Evolutionary conservation across 2,329 filamentous ascomycete genomes (phyloP).

Genomic region (Orbilia oligospora): DNA sequence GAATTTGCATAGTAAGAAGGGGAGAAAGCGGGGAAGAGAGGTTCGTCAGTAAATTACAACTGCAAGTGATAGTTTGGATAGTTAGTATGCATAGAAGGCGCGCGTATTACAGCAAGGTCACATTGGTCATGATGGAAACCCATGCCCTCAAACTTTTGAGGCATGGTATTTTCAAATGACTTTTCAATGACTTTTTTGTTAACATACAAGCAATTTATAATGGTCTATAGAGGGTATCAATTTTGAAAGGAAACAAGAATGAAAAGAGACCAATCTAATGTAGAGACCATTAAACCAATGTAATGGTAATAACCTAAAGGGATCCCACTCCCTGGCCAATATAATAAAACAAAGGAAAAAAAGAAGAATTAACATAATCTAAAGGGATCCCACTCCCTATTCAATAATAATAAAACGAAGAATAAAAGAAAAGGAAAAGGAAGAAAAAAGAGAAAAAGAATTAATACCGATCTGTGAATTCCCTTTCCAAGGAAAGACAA

Average conservation of each 20-base stretch:
- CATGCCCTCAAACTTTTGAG: slow-evolving; percentile 7
- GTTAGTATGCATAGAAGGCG: neutral
- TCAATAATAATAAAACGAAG: neutral
- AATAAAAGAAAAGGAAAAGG: slow-evolving; percentile 16
- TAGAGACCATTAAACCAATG: neutral
- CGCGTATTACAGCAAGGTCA: neutral
- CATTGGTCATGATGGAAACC: slow-evolving; percentile 4
- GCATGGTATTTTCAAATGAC: slow-evolving; percentile 22
- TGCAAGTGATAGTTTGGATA: neutral
- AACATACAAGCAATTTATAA: neutral
- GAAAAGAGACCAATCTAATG: neutral
- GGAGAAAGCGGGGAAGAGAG: neutral
- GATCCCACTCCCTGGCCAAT: neutral
- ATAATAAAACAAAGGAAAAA: neutral
- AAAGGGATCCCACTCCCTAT: slow-evolving; percentile 6
- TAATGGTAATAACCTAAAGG: neutral
- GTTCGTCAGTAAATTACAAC: neutral
- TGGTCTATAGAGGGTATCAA: slow-evolving; percentile 12
- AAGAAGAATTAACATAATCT: too few species aligned
- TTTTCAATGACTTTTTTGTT: slow-evolving; percentile 5
- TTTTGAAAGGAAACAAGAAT: neutral
- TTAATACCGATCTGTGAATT: neutral
- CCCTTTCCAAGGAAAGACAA: slow-evolving; percentile 21
- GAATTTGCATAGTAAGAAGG: neutral
- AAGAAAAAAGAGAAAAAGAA: slow-evolving; percentile 13